These are phyloP conservation scores for Pyrrhoderma noxium DNA, from an alignment of 1,284 basidiomycete genomes.

Conservation along the genomic window DNA sequence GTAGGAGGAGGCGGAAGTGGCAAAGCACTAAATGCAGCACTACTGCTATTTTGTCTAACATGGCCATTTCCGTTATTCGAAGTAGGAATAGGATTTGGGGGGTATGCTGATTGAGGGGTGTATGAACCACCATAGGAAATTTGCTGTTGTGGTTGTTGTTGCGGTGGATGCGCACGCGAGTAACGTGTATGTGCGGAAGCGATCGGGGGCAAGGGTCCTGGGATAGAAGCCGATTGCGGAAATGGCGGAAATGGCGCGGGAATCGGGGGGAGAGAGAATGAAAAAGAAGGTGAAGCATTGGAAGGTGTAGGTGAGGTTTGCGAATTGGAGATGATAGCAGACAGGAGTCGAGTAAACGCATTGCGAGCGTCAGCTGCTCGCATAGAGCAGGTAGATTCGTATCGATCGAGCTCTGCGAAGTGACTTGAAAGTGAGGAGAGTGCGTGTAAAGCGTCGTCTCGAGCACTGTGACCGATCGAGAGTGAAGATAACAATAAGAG, in stretches of 20 bases:
- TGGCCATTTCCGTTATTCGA: not conserved
- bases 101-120: not conserved
- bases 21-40: conserved; percentile 6
- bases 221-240: not conserved
- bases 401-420: conserved; percentile 48
- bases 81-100: not conserved
- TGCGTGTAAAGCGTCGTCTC: conserved; percentile 51
- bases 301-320: conserved; percentile 19
- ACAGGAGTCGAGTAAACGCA: conserved; percentile 40
- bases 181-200: not conserved
- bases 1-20: conserved; percentile 15
- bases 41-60: not conserved
- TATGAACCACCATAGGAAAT: too few relatives aligned
- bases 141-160: not conserved
- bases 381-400: conserved; percentile 39
- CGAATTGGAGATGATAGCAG: conserved; percentile 29
- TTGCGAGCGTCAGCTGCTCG: conserved; percentile 43
- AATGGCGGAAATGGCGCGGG: not conserved
- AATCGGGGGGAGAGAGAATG: not conserved
- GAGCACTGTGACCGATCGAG: conserved; percentile 24
- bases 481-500: not conserved
- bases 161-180: conserved; percentile 1
- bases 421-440: conserved; percentile 40
- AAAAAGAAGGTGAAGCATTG: not conserved
- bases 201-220: not conserved